A percentile compares a stretch with the other conserved stretches of the same genome.
phyloP scores from a whole-genome alignment of 495 filamentous ascomycete genomes.

The Eremomyces bilateralis region DNA sequence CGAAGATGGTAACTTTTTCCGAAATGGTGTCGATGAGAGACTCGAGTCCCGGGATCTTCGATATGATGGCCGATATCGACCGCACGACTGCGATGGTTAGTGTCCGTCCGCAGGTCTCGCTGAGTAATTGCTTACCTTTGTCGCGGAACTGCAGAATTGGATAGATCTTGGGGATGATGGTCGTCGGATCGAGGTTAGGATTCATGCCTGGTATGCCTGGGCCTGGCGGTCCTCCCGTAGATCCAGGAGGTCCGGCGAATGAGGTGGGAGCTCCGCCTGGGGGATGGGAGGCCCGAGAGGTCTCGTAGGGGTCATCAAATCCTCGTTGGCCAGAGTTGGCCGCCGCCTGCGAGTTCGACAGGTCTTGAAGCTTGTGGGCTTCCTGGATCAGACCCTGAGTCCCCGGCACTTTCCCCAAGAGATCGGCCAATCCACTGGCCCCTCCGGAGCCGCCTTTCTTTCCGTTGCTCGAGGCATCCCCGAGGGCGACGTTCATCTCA shows the following conservation, averaged over 20 bases:
- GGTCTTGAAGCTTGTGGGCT: conserved; percentile 50
- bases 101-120: no score
- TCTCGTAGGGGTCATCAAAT: conserved; percentile 13
- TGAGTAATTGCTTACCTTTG: no score
- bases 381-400: conserved; percentile 56
- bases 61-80: conserved; percentile 57
- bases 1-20: conserved; percentile 74
- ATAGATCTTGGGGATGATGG: conserved; percentile 68
- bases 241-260: conserved; percentile 29
- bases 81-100: no score
- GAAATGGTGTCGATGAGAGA: conserved; percentile 71
- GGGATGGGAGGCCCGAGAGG: conserved; percentile 8
- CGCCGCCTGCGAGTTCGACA: conserved; percentile 49
- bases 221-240: conserved; percentile 23
- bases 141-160: conserved; percentile 89
- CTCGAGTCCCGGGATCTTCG: conserved; percentile 81
- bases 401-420: conserved; percentile 60
- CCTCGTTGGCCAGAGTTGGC: conserved; percentile 8
- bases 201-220: conserved; percentile 46
- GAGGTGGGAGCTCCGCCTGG: conserved; percentile 5
- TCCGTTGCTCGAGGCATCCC: conserved; percentile 29
- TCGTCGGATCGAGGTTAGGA: conserved; percentile 60
- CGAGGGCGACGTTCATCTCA: conserved; percentile 58
- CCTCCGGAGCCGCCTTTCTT: conserved; percentile 24
- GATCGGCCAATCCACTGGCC: conserved; percentile 38